Conservation (phyloP, 768 basidiomycete species). For the Lactarius trivialis region DNA sequence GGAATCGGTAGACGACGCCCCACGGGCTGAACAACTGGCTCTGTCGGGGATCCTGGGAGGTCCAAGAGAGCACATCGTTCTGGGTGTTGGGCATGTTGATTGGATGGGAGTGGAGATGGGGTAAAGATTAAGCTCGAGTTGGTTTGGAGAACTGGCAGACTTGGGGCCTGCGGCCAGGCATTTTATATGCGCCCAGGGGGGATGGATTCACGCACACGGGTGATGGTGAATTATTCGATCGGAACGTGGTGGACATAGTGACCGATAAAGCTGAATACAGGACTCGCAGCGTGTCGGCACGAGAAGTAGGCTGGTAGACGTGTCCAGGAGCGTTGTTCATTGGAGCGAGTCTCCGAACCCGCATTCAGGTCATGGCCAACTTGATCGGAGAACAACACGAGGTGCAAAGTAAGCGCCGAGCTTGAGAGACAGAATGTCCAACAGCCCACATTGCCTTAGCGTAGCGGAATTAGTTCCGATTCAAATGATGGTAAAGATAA, state of each 20-base stretch:
- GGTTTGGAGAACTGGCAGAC: conserved; percentile 25
- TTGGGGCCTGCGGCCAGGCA: conserved; percentile 21
- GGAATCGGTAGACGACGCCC: conserved; percentile 77
- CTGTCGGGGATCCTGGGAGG: conserved; percentile 78
- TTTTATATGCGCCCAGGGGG: conserved; percentile 50
- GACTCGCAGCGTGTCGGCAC: conserved; percentile 61
- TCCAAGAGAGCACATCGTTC: conserved; percentile 75
- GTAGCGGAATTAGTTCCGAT: conserved; percentile 28
- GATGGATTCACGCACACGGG: conserved; percentile 41
- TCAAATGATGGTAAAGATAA: conserved; percentile 10
- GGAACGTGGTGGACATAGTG: conserved; percentile 65
- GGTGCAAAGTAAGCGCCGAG: conserved; percentile 45
- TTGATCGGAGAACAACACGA: conserved; percentile 68
- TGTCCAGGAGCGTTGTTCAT: conserved; percentile 50
- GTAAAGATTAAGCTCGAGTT: conserved; percentile 20
- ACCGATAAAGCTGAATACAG: conserved; percentile 68
- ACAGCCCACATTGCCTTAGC: conserved; percentile 20
- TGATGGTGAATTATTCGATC: conserved; percentile 60
- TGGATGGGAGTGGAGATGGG: conserved; percentile 26
- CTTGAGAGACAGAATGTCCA: conserved; percentile 26
- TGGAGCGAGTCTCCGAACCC: conserved; percentile 65
- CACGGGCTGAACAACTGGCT: conserved; percentile 77
- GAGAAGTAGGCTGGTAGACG: conserved; percentile 61
- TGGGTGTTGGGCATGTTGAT: conserved; percentile 31
- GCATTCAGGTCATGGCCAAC: conserved; percentile 47